These are phyloP conservation scores for Mortierella sp. DNA, from an alignment of 371 early-diverging fungal species.

Conservation along the genomic window DNA sequence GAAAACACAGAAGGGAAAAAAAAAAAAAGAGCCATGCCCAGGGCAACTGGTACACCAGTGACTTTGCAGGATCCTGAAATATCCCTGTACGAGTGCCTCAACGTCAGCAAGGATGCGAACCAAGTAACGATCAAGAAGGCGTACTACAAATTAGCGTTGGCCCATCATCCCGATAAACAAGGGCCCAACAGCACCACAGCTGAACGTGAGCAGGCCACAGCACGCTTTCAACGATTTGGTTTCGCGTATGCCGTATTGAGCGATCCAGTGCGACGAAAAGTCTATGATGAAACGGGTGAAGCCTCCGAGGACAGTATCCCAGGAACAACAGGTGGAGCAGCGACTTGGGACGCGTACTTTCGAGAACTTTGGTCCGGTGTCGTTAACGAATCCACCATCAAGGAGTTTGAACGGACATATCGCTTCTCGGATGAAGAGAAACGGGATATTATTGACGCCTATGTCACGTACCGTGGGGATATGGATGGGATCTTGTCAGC, in stretches of 20 bases:
- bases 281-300: slow-evolving; percentile 84
- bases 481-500: slow-evolving; percentile 75
- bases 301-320: slow-evolving; percentile 53
- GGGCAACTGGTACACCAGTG: slow-evolving; percentile 29
- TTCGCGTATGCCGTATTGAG: slow-evolving; percentile 88
- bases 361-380: slow-evolving; percentile 82
- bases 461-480: slow-evolving; percentile 74
- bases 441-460: slow-evolving; percentile 78
- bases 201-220: slow-evolving; percentile 78
- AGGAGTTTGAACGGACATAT: slow-evolving; percentile 62
- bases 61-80: slow-evolving; percentile 49
- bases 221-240: slow-evolving; percentile 84
- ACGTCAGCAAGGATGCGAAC: slow-evolving; percentile 33
- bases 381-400: slow-evolving; percentile 82
- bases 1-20: slow-evolving; percentile 3
- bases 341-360: slow-evolving; percentile 83
- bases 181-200: slow-evolving; percentile 63
- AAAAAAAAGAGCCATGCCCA: slow-evolving; percentile 26
- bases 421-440: slow-evolving; percentile 83
- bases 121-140: slow-evolving; percentile 77
- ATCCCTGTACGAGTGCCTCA: slow-evolving; percentile 42
- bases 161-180: slow-evolving; percentile 87
- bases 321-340: slow-evolving; percentile 62
- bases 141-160: slow-evolving; percentile 84
- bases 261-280: slow-evolving; percentile 74